Evolutionary conservation across 2,329 filamentous ascomycete genomes (phyloP).

Genomic region (Apiospora rasikravindrae): DNA sequence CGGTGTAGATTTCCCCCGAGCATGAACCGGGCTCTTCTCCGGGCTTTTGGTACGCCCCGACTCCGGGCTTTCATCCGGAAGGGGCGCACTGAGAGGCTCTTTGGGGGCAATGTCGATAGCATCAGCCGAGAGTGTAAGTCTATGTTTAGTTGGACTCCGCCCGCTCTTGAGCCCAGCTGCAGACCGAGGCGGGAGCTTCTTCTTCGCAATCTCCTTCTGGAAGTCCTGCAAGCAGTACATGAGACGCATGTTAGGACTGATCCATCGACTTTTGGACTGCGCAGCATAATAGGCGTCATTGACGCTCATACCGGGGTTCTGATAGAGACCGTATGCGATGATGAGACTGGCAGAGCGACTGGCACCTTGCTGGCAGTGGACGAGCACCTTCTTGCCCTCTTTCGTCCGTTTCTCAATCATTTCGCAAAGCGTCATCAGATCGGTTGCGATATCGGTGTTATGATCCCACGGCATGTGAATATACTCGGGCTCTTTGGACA

Average conservation of each 20-base stretch:
- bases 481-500: constrained; percentile 70
- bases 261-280: constrained; percentile 83
- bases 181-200: constrained; percentile 50
- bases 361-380: constrained; percentile 87
- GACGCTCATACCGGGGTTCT: constrained; percentile 75
- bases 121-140: constrained; percentile 64
- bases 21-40: constrained; percentile 51
- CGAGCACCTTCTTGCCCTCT: constrained; percentile 77
- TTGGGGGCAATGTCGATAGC: constrained; percentile 57
- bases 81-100: constrained; percentile 65
- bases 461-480: constrained; percentile 89
- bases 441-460: constrained; percentile 82
- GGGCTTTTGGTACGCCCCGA: constrained; percentile 46
- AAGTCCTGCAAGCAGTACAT: constrained; percentile 91
- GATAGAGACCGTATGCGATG: constrained; percentile 83
- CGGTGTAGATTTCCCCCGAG: constrained; percentile 60
- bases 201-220: constrained; percentile 65
- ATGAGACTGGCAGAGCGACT: constrained; percentile 86
- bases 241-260: constrained; percentile 89
- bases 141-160: constrained; percentile 64
- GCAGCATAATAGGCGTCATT: constrained; percentile 85
- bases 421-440: constrained; percentile 77
- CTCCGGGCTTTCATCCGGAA: constrained; percentile 60
- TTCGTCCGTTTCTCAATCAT: constrained; percentile 74
- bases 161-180: constrained; percentile 56